Percentiles rank a stretch among this genome's conserved stretches.
Evolutionary conservation across 139 green algal genomes (phyloP).

Genomic region (Edaphochlamys debaryana): DNA sequence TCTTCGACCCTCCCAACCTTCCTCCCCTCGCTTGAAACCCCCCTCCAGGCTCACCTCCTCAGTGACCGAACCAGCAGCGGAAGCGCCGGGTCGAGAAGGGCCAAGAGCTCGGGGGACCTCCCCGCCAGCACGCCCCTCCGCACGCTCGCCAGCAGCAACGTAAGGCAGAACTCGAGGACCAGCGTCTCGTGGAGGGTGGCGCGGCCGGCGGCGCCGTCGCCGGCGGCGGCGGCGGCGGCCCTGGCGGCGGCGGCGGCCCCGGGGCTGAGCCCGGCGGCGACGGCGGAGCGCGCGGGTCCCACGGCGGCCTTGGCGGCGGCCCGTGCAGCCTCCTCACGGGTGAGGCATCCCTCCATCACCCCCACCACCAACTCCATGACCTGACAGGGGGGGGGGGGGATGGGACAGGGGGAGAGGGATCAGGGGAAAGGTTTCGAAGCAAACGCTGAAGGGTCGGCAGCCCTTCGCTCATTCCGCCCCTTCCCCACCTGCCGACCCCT

Average conservation of each 20-base stretch:
- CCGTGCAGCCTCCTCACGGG: conserved; percentile 52
- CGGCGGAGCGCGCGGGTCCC: conserved; percentile 3
- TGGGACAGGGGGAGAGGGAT: too few relatives aligned
- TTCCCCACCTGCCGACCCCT: too few relatives aligned
- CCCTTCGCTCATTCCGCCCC: too few relatives aligned
- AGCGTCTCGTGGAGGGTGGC: conserved; percentile 79
- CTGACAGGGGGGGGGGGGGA: neutral
- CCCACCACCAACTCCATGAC: conserved; percentile 5
- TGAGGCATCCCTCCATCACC: conserved; percentile 59
- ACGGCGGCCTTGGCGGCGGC: conserved; percentile 51
- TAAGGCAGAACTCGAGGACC: conserved; percentile 84
- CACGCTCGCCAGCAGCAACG: conserved; percentile 65
- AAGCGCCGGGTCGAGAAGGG: conserved; percentile 78
- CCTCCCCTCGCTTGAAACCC: too few relatives aligned
- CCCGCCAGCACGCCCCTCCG: conserved; percentile 51
- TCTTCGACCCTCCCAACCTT: too few relatives aligned
- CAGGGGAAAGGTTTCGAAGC: too few relatives aligned
- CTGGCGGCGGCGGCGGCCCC: neutral
- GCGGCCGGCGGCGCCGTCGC: neutral
- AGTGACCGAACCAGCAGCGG: conserved; percentile 74
- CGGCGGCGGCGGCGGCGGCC: neutral
- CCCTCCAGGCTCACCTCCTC: too few relatives aligned
- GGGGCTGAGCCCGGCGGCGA: neutral
- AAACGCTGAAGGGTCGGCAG: too few relatives aligned
- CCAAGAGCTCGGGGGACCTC: conserved; percentile 41